Evolutionary conservation across 768 basidiomycete species (phyloP).

Genomic region (Gloeopeniophorella convolvens): DNA sequence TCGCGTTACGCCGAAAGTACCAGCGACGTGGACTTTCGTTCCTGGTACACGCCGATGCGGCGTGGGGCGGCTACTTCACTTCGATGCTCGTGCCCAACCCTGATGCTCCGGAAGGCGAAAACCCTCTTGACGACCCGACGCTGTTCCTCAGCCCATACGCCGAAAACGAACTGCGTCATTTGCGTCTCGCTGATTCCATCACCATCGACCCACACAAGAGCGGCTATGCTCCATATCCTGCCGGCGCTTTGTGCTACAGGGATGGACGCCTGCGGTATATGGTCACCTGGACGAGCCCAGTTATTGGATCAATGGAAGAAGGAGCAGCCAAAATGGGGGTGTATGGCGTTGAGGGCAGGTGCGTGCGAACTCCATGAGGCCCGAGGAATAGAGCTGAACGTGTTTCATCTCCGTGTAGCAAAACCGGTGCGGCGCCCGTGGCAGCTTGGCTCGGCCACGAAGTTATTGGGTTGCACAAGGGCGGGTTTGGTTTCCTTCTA

Average conservation of each 20-base stretch:
- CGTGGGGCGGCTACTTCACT: constrained; percentile 43
- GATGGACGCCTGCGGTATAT: constrained; percentile 34
- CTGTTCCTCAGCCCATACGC: constrained; percentile 28
- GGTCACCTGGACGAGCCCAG: constrained; percentile 34
- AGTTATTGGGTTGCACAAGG: constrained; percentile 35
- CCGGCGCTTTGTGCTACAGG: constrained; percentile 36
- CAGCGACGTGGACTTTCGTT: constrained; percentile 32
- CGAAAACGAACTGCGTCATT: constrained; percentile 25
- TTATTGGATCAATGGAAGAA: constrained; percentile 27
- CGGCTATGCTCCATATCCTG: constrained; percentile 39
- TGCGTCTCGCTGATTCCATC: constrained; percentile 32
- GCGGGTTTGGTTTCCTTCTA: constrained; percentile 35
- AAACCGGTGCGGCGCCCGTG: constrained; percentile 40
- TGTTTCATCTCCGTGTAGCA: constrained; percentile 27
- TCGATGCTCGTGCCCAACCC: constrained; percentile 26
- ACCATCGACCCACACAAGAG: constrained; percentile 40
- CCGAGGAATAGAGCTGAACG: not conserved
- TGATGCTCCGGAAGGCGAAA: not conserved
- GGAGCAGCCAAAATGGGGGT: constrained; percentile 33
- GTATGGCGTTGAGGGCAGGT: constrained; percentile 46
- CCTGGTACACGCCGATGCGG: constrained; percentile 39
- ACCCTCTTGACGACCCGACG: constrained; percentile 21
- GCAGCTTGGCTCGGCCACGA: constrained; percentile 34
- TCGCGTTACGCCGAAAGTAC: constrained; percentile 30
- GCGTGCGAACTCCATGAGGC: not conserved